These are phyloP conservation scores for Rhizopus stolonifer DNA, from an alignment of 371 early-diverging fungal species.

Conservation along the genomic window DNA sequence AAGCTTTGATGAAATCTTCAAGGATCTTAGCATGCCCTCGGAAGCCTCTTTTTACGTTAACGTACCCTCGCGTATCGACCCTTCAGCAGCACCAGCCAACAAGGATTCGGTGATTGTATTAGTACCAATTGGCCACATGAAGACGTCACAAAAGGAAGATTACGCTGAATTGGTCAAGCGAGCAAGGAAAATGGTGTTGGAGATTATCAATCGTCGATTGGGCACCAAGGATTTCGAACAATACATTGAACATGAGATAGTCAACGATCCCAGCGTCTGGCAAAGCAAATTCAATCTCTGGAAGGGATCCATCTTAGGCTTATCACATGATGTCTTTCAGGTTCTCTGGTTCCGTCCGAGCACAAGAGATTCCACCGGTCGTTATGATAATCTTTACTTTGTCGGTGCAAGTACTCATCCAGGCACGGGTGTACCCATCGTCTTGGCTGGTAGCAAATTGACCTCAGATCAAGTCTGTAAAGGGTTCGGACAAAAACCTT, in stretches of 20 bases:
- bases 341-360: constrained; percentile 63
- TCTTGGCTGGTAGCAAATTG: constrained; percentile 58
- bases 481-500: constrained; percentile 29
- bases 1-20: constrained; percentile 63
- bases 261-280: constrained; percentile 63
- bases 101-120: constrained; percentile 59
- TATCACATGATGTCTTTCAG: constrained; percentile 58
- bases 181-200: constrained; percentile 53
- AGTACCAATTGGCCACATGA: constrained; percentile 60
- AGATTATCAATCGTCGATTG: constrained; percentile 36
- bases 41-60: constrained; percentile 65
- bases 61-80: constrained; percentile 60
- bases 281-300: constrained; percentile 60
- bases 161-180: constrained; percentile 33
- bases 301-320: constrained; percentile 62
- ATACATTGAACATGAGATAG: constrained; percentile 52
- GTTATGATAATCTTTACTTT: constrained; percentile 61
- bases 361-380: constrained; percentile 51
- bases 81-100: constrained; percentile 52
- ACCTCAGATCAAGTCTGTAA: constrained; percentile 50
- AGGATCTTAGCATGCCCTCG: constrained; percentile 44
- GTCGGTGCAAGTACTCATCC: constrained; percentile 65
- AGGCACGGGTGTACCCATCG: constrained; percentile 70
- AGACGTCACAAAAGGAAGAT: constrained; percentile 19
- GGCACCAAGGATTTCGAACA: constrained; percentile 39